Evolutionary conservation across 495 filamentous ascomycete species (phyloP).

Genomic region (Penicillium salamii): DNA sequence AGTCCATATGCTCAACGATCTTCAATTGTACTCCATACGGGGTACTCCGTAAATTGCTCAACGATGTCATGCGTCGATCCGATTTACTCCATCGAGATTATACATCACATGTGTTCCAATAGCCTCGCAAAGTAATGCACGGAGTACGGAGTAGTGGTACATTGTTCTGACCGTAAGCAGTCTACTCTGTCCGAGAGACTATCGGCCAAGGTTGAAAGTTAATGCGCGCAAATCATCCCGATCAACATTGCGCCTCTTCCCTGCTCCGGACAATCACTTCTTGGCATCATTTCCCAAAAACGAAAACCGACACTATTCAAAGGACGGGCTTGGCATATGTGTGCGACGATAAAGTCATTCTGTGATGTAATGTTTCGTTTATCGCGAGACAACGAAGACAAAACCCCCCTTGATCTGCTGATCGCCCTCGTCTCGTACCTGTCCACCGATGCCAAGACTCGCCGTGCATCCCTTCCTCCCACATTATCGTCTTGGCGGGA

Average conservation of each 20-base stretch:
- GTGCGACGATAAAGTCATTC: slow-evolving; percentile 5
- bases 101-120: slow-evolving; percentile 1
- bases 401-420: slow-evolving; percentile 12
- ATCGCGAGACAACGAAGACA: neutral
- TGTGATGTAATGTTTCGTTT: slow-evolving; percentile 1
- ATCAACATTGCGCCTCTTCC: neutral
- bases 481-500: slow-evolving; percentile 31
- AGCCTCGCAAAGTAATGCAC: neutral
- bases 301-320: neutral
- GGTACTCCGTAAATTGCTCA: too few relatives aligned
- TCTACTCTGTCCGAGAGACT: neutral
- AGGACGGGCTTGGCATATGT: neutral
- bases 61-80: neutral
- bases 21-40: neutral
- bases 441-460: slow-evolving; percentile 28
- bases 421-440: slow-evolving; percentile 7
- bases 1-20: neutral
- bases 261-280: slow-evolving; percentile 11
- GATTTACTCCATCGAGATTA: slow-evolving; percentile 3
- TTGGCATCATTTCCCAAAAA: slow-evolving; percentile 12
- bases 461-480: slow-evolving; percentile 33
- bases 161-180: too few relatives aligned
- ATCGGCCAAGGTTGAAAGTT: neutral
- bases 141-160: too few relatives aligned
- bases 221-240: slow-evolving; percentile 4